Conservation (phyloP, 495 filamentous ascomycete species). For the Tuber brumale region DNA sequence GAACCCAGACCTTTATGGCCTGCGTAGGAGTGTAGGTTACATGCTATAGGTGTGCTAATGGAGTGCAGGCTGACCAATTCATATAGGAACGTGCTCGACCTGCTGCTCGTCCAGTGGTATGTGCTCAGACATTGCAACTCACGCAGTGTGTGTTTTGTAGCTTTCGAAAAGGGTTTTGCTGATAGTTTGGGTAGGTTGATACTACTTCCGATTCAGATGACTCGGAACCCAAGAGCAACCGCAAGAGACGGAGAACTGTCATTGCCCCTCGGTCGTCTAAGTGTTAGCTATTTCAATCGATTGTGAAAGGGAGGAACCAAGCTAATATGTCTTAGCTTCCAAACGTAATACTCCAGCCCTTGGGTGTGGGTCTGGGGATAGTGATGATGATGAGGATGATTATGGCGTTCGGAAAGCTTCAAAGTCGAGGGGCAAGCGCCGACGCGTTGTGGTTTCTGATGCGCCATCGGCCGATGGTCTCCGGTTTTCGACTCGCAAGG, state of each 20-base stretch:
- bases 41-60: slow-evolving; percentile 8
- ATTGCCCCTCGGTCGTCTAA: slow-evolving; percentile 45
- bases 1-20: slow-evolving; percentile 92
- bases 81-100: slow-evolving; percentile 52
- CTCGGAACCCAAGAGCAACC: slow-evolving; percentile 61
- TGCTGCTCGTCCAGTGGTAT: slow-evolving; percentile 47
- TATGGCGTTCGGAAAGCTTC: slow-evolving; percentile 46
- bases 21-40: slow-evolving; percentile 75
- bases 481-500: slow-evolving; percentile 83
- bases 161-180: slow-evolving; percentile 35
- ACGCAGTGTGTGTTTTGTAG: not conserved
- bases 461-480: slow-evolving; percentile 60
- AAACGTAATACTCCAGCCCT: slow-evolving; percentile 56
- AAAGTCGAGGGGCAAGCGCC: slow-evolving; percentile 70
- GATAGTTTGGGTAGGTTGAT: slow-evolving; percentile 52
- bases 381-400: slow-evolving; percentile 38
- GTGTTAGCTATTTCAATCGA: slow-evolving; percentile 51
- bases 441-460: slow-evolving; percentile 59
- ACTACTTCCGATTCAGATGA: slow-evolving; percentile 64
- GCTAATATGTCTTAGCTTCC: slow-evolving; percentile 50
- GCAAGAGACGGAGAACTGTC: slow-evolving; percentile 46
- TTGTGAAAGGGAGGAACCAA: slow-evolving; percentile 29
- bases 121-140: slow-evolving; percentile 9
- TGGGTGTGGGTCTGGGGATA: slow-evolving; percentile 52
- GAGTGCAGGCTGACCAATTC: slow-evolving; percentile 42